Evolutionary conservation across 805 yeast species (phyloP).

Genomic region (Schwanniomyces sp.): DNA sequence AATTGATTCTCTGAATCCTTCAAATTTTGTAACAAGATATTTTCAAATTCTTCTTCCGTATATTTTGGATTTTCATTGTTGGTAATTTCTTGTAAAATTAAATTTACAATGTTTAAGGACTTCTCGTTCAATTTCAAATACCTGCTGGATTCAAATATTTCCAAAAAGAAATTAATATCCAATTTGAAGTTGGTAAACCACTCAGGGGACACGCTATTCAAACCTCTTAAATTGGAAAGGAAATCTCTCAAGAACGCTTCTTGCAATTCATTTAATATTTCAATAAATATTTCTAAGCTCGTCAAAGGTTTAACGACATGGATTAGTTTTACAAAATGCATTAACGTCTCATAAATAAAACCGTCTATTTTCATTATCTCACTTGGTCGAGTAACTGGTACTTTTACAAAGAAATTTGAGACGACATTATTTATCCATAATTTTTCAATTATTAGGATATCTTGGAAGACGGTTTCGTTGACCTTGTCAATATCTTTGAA

Average conservation of each 20-base stretch:
- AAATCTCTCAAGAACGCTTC: slow-evolving; percentile 32
- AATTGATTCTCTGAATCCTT: slow-evolving; percentile 31
- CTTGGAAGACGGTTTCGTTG: slow-evolving; percentile 37
- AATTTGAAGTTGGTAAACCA: slow-evolving; percentile 30
- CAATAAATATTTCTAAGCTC: slow-evolving; percentile 32
- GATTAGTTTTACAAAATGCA: slow-evolving; percentile 41
- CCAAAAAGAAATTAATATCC: slow-evolving; percentile 38
- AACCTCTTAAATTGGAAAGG: slow-evolving; percentile 27
- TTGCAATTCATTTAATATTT: slow-evolving; percentile 38
- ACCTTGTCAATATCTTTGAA: slow-evolving; percentile 44
- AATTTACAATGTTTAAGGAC: slow-evolving; percentile 30
- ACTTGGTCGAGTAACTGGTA: slow-evolving; percentile 5
- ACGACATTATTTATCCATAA: slow-evolving; percentile 29
- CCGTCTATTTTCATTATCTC: slow-evolving; percentile 30
- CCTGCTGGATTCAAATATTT: slow-evolving; percentile 36
- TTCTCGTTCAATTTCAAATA: slow-evolving; percentile 34
- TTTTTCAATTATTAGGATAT: slow-evolving; percentile 37
- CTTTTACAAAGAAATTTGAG: slow-evolving; percentile 20
- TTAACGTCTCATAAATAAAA: slow-evolving; percentile 36
- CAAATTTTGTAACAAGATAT: slow-evolving; percentile 24
- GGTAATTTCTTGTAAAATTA: slow-evolving; percentile 26
- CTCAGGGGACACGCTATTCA: slow-evolving; percentile 7
- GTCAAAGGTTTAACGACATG: slow-evolving; percentile 42
- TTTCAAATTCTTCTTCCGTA: slow-evolving; percentile 27
- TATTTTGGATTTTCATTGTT: slow-evolving; percentile 21